Conservation (phyloP, 345 rosid species). For the Euphorbia pulcherrima region DNA sequence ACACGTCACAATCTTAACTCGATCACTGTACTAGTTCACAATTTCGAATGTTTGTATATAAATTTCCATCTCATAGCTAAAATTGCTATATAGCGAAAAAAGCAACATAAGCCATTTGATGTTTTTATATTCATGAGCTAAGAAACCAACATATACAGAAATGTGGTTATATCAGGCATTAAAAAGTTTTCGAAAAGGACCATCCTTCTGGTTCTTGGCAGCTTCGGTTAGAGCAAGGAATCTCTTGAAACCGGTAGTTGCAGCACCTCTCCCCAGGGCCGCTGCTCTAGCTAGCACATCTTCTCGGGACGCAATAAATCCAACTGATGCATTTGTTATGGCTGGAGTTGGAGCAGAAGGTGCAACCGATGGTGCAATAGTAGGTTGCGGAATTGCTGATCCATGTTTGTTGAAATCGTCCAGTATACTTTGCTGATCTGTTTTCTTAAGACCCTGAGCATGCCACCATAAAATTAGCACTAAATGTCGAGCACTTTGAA, state of each 20-base stretch:
- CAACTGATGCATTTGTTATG: constrained; percentile 37
- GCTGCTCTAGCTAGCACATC: constrained; percentile 95
- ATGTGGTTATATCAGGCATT: constrained; percentile 41
- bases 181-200: constrained; percentile 92
- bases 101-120: not conserved
- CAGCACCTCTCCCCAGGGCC: constrained; percentile 97
- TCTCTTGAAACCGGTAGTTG: constrained; percentile 94
- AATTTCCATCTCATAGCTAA: not conserved
- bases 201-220: constrained; percentile 94
- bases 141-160: not conserved
- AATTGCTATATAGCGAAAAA: not conserved
- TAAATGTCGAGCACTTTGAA: not conserved
- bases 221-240: constrained; percentile 99
- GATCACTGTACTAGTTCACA: not conserved
- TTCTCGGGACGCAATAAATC: constrained; percentile 79
- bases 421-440: constrained; percentile 79
- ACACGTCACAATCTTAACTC: not conserved
- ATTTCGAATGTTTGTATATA: not conserved
- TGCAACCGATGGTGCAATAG: constrained; percentile 33
- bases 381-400: constrained; percentile 43
- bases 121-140: not conserved
- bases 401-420: constrained; percentile 91
- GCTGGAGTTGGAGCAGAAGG: constrained; percentile 42
- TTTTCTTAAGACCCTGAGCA: constrained; percentile 79
- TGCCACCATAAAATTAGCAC: not conserved